Conservation (phyloP, 257 asterid species). For the Solanum verrucosum region DNA sequence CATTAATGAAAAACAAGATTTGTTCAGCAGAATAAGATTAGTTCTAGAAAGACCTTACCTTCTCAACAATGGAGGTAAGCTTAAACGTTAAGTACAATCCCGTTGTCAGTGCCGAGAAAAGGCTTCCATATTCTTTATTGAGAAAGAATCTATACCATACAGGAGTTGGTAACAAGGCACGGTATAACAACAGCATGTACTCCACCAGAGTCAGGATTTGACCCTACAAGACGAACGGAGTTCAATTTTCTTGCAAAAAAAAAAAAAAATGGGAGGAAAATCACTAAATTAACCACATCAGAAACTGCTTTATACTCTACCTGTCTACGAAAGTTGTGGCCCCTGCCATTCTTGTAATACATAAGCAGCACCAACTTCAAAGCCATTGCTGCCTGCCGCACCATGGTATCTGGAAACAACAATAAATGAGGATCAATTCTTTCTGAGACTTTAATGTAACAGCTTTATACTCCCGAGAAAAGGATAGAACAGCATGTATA, state of each 20-base stretch:
- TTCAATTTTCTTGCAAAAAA: neutral
- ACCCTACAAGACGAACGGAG: constrained; percentile 39
- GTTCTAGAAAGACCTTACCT: constrained; percentile 33
- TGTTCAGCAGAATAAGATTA: constrained; percentile 2
- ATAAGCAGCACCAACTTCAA: constrained; percentile 60
- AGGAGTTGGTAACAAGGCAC: constrained; percentile 86
- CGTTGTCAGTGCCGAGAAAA: constrained; percentile 75
- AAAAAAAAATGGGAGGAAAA: neutral
- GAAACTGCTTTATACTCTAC: constrained; percentile 17
- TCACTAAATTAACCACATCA: neutral
- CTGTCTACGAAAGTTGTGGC: constrained; percentile 90
- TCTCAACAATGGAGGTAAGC: constrained; percentile 77
- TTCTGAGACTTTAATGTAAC: neutral
- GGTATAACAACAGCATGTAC: constrained; percentile 71
- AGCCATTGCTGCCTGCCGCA: constrained; percentile 72
- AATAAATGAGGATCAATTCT: neutral
- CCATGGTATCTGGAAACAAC: constrained; percentile 64
- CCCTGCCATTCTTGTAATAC: constrained; percentile 74
- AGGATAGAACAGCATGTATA: neutral
- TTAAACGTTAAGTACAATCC: constrained; percentile 87
- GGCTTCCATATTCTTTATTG: constrained; percentile 86
- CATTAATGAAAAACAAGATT: neutral
- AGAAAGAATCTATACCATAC: constrained; percentile 93
- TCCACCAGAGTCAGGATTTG: constrained; percentile 89
- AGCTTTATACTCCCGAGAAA: neutral